Conservation (phyloP, 805 yeast species). For the Hanseniaspora taiwanica region DNA sequence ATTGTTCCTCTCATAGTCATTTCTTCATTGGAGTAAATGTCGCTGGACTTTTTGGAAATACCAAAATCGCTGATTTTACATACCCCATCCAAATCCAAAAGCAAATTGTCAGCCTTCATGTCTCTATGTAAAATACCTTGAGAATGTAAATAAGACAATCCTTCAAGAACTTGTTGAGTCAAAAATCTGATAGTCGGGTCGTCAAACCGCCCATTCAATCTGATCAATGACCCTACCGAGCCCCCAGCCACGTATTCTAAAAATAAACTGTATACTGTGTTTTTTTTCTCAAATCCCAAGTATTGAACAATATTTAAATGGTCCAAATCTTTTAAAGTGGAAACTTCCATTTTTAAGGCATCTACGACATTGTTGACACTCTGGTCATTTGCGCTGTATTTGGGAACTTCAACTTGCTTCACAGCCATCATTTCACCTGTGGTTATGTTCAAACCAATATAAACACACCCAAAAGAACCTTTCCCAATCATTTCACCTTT, state of each 20-base stretch:
- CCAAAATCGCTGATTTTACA: slow-evolving; percentile 96
- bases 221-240: slow-evolving; percentile 74
- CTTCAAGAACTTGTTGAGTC: slow-evolving; percentile 68
- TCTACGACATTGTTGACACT: slow-evolving; percentile 52
- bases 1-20: slow-evolving; percentile 99
- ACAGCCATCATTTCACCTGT: slow-evolving; percentile 99
- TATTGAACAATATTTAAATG: slow-evolving; percentile 93
- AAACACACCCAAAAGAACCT: slow-evolving; percentile 94
- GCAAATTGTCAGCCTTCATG: slow-evolving; percentile 82
- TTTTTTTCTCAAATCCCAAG: slow-evolving; percentile 74
- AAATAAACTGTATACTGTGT: slow-evolving; percentile 69
- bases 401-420: slow-evolving; percentile 73
- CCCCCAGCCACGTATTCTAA: slow-evolving; percentile 98
- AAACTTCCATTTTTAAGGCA: slow-evolving; percentile 81
- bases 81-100: slow-evolving; percentile 82
- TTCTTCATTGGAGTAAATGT: slow-evolving; percentile 83
- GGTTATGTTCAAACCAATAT: slow-evolving; percentile 81
- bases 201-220: slow-evolving; percentile 75
- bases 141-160: slow-evolving; percentile 77
- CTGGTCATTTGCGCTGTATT: slow-evolving; percentile 27
- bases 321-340: slow-evolving; percentile 85
- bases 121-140: slow-evolving; percentile 87
- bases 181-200: slow-evolving; percentile 61
- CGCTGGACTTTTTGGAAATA: slow-evolving; percentile 72
- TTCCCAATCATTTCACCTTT: slow-evolving; percentile 94